Evolutionary conservation across 371 early-diverging fungal genomes (phyloP).

Genomic region (Mucor ambiguus): DNA sequence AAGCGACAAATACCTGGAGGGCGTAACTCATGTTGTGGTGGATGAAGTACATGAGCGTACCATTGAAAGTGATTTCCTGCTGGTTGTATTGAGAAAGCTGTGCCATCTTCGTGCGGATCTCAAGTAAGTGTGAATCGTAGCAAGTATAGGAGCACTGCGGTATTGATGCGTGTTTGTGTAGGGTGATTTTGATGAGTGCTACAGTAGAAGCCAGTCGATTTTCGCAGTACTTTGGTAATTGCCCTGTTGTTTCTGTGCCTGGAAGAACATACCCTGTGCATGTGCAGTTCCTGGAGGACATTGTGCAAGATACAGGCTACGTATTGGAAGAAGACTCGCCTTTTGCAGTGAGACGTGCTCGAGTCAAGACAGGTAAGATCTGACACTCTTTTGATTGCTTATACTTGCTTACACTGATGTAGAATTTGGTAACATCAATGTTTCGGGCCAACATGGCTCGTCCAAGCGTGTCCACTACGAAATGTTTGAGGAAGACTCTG

Average conservation of each 20-base stretch:
- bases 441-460: constrained; percentile 38
- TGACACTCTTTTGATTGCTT: not conserved
- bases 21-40: constrained; percentile 74
- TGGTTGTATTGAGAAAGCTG: constrained; percentile 64
- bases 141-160: not conserved
- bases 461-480: constrained; percentile 50
- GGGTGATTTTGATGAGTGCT: constrained; percentile 85
- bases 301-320: constrained; percentile 61
- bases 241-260: constrained; percentile 75
- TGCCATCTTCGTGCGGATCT: constrained; percentile 57
- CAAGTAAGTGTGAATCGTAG: constrained; percentile 43
- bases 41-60: constrained; percentile 91
- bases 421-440: constrained; percentile 22
- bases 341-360: constrained; percentile 39
- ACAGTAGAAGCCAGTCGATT: constrained; percentile 74
- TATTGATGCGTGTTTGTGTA: not conserved
- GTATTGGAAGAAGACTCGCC: constrained; percentile 61
- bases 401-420: not conserved
- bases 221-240: constrained; percentile 64
- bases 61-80: constrained; percentile 81
- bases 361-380: constrained; percentile 1
- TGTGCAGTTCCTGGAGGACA: constrained; percentile 76
- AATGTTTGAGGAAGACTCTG: constrained; percentile 49
- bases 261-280: constrained; percentile 85
- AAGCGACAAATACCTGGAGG: constrained; percentile 60